A percentile compares a stretch with the other conserved stretches of the same genome.
These are phyloP conservation scores for Botrytis elliptica DNA, from an alignment of 2,329 filamentous ascomycete genomes.

Conservation along the genomic window DNA sequence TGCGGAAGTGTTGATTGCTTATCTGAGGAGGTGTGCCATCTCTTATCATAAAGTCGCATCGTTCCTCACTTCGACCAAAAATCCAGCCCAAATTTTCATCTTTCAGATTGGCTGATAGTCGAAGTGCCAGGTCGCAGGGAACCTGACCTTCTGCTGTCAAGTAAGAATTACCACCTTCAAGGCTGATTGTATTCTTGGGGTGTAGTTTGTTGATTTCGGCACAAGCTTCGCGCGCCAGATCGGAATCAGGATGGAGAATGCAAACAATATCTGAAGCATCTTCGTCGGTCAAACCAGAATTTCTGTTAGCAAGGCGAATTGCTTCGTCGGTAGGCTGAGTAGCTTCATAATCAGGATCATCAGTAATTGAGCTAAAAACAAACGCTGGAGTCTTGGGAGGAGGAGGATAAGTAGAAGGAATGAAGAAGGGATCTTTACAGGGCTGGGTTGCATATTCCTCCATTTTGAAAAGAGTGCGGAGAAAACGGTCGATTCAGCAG, in stretches of 20 bases:
- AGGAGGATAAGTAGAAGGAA: constrained; percentile 11
- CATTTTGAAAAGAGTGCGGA: constrained; percentile 30
- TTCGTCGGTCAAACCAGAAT: constrained; percentile 77
- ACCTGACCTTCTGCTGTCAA: constrained; percentile 28
- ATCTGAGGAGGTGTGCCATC: constrained; percentile 68
- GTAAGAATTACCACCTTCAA: constrained; percentile 43
- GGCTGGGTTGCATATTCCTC: constrained; percentile 37
- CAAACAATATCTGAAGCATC: constrained; percentile 88
- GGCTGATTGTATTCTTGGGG: constrained; percentile 61
- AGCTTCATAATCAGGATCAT: constrained; percentile 45
- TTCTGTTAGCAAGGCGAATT: constrained; percentile 73
- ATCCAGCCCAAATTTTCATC: constrained; percentile 71
- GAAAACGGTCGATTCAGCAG: constrained; percentile 18
- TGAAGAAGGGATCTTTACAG: constrained; percentile 29
- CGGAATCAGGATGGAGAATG: constrained; percentile 77
- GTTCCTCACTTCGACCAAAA: constrained; percentile 73
- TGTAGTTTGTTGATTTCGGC: constrained; percentile 49
- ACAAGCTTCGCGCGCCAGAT: constrained; percentile 66
- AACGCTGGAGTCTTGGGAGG: background rate
- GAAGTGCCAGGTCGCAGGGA: constrained; percentile 67
- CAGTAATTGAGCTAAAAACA: constrained; percentile 18
- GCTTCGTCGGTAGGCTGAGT: constrained; percentile 83
- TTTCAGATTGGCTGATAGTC: constrained; percentile 72
- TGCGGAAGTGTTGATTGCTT: constrained; percentile 95
- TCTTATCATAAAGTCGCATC: constrained; percentile 71